Base-by-base conservation (phyloP, 2,329 filamentous ascomycete genomes). In the Fusarium sp. region DNA sequence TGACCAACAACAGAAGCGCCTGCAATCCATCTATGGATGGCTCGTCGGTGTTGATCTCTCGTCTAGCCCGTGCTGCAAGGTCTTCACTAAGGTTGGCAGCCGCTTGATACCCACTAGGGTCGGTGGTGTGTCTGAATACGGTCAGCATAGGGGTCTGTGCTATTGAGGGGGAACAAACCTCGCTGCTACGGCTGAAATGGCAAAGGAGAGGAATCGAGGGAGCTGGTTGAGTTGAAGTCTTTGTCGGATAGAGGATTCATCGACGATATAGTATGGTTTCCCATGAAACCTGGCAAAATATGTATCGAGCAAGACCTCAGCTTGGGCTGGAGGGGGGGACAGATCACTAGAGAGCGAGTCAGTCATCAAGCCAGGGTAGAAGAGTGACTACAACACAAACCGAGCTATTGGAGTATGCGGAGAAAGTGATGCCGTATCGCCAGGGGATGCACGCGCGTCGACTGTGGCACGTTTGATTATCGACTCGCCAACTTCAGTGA, bases 201-300 rank as follows among this genome's bases (percentile, higher is more conserved):
- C 87, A 76, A 87, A 83, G 11, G 87, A 80, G 46, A 91, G 81
- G 73, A 87, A 89, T 30, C 78, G 75, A 6, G 89, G 88, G 8
- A 96, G 83, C 76, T 93, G 91, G 54, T 91, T 91, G 15, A 91
- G 82, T 74, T 93, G 91, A 71, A 94, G 83, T 30, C 91, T 87
- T 81, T 95, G 93, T 63, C 94, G 88, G 15, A 93, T 91, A 0
- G 88, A 90, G 1, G 91, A 86, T 81, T 97, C 94, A 78, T 97
- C 94, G 7, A 97, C 85, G 58, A 97, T 91, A 78, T 93, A 90
- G 74, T 93, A 96, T 3, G 94, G 93, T 78, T 95, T 96, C 57
- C 92, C 92, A 80, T 97, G 94, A 43, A 95, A 90, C 57, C 93
- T 89, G 28, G 87, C 84, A 80, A 97, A 97, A 80, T 95, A 97